Evolutionary conservation across 441 rosid genomes (phyloP).

Genomic region (Mallotus repandus): DNA sequence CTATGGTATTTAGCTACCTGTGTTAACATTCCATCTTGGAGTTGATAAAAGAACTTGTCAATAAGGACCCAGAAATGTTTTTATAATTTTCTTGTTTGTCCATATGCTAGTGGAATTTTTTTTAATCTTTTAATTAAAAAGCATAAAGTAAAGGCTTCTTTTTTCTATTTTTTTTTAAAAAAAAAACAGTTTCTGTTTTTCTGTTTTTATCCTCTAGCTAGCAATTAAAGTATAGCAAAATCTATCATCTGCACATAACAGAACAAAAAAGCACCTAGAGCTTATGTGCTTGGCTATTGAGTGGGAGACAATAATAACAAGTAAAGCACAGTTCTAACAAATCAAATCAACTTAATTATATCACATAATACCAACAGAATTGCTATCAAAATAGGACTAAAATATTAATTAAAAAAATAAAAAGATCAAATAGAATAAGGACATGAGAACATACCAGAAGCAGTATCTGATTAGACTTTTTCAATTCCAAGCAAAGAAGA

Average conservation of each 20-base stretch:
- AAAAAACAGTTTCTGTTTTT: not conserved
- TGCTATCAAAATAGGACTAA: not conserved
- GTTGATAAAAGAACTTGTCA: slow-evolving; percentile 23
- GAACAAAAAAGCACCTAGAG: slow-evolving; percentile 19
- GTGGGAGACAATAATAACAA: slow-evolving; percentile 40
- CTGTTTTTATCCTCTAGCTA: slow-evolving; percentile 13
- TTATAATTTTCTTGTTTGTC: slow-evolving; percentile 33
- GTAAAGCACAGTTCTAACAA: slow-evolving; percentile 35
- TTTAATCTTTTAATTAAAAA: slow-evolving; percentile 15
- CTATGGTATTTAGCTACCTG: slow-evolving; percentile 17
- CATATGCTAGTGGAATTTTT: slow-evolving; percentile 35
- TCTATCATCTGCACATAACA: slow-evolving; percentile 17
- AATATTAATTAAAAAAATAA: not conserved
- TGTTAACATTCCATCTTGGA: slow-evolving; percentile 24
- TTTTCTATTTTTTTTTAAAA: not conserved
- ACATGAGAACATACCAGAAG: slow-evolving; percentile 17
- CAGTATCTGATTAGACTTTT: not conserved
- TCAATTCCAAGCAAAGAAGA: not conserved
- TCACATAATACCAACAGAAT: slow-evolving; percentile 9
- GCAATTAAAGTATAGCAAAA: slow-evolving; percentile 21
- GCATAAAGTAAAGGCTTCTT: slow-evolving; percentile 23
- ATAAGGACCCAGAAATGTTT: slow-evolving; percentile 9
- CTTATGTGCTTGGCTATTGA: slow-evolving; percentile 26
- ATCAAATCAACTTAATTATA: slow-evolving; percentile 31
- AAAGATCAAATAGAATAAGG: not conserved